Evolutionary conservation across 2,329 filamentous ascomycete species (phyloP), one percentile per base, ranked within the genome.

Genomic region (Zasmidium cellare): DNA sequence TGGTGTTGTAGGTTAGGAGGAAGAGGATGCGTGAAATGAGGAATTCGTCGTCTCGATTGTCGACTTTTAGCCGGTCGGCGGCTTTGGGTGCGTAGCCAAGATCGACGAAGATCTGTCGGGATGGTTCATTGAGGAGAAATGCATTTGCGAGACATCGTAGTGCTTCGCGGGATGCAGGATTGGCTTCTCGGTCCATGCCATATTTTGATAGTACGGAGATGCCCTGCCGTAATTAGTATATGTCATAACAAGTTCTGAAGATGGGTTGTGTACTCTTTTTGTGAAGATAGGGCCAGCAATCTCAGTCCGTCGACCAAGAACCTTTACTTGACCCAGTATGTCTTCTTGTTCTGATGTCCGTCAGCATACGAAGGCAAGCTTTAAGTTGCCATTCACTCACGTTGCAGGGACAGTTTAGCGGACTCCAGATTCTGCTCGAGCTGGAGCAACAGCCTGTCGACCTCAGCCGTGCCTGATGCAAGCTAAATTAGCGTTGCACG

Each of bases 141-240:
- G 91, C 87, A 74, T 97, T 97, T 66, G 91, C 92, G 49, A 97
- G 76, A 66, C 91, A 92, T 67, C 91, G 84, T 41, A 96, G 78
- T 1, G 87, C 92, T 69, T 92, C 90, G 57, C 87, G 85, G 2
- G 89, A 88, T 1, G 87, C 9, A 82, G 81, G 25, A 77, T 77
- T 2, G 84, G 86, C 23, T 82, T 77, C 60, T 82, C 85, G 51
- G 49, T 90, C 82, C 67, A 96, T 90, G 3, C 88, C 89, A 79
- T 93, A 87, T 52, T 79, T 82, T 25, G 85, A 81, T 46, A 97
- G 79, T 47, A 85, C 88, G 58, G 83, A 79, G 51, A 97, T 88
- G 14, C 91, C 91, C 89, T 96, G 60, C 35, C 48, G 41, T 58
- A 51, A 53, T 68, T 46, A 57, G 58, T 41, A 45, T 28, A 19